Evolutionary conservation across 306 rosid species (phyloP), one percentile per base, ranked within the genome.

Genomic region (Mimosa pudica): DNA sequence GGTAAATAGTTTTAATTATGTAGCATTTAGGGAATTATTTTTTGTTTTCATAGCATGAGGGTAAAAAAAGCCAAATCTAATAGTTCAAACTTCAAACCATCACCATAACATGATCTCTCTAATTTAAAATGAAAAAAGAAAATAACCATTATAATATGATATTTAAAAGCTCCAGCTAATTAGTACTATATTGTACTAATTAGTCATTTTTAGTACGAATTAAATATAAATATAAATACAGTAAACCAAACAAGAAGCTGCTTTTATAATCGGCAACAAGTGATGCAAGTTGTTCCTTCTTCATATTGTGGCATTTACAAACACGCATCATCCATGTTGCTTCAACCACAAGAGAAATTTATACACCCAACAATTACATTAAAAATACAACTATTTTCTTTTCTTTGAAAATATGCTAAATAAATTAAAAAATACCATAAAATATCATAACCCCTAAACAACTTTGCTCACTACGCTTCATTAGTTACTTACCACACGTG

Each of bases 311-410:
- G 18, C 16, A 46, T 20, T 48, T 79, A 54, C 81, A 85, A 85
- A 79, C 86, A 79, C 73, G 89, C 86, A 73, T 58, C 24, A 8
- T 38, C 33, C 2, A 2, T 7, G 65, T 80, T 88, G 87, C 87
- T 81, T 45, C 66, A 10, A 38, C 67, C 45, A 84, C 18, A 64
- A 77, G 76, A 20, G 64, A 77, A n/a, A 24, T 24, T 30, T 61
- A 30, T 61, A 3, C 12, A 7, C 17, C 13, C 67, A 61, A 61
- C 10, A 10, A 30, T 30, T 24, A 61, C 6, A 61, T 1, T 30
- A 10, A 61, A 61, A 10, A 10, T 30, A 24, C 8, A 60, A 24
- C 24, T 58, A 60, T 60, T 20, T 24, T 9, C 2, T 60, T 18
- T 20, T 17, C 16, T 14, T 1, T 24, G 3, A 60, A 6, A 9